phyloP scores from a whole-genome alignment of 2,329 filamentous ascomycete species.

The Fusarium anguioides region DNA sequence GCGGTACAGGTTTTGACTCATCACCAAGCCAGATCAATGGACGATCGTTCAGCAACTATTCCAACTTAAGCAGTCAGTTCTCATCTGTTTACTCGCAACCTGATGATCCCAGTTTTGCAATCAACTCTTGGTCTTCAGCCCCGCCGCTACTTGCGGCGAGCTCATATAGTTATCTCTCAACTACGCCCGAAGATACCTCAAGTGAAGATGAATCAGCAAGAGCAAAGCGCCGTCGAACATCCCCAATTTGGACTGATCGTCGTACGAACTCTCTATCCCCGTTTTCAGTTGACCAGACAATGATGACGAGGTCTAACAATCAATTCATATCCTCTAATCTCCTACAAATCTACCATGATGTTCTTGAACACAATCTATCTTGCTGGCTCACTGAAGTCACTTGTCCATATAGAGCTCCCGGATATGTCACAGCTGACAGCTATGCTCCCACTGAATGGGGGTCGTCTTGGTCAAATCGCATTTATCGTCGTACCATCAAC shows the following conservation, averaged over 20 bases:
- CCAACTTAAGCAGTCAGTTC: not conserved
- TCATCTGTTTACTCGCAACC: constrained; percentile 3
- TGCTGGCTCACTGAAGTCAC: constrained; percentile 44
- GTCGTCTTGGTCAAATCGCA: constrained; percentile 41
- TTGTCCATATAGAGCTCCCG: constrained; percentile 39
- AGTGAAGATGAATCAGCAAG: constrained; percentile 1
- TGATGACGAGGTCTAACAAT: constrained; percentile 42
- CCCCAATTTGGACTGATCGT: constrained; percentile 17
- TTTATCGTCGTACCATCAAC: constrained; percentile 40
- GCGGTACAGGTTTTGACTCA: not conserved
- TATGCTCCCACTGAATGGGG: constrained; percentile 38
- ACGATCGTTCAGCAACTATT: not conserved
- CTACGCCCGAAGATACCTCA: not conserved
- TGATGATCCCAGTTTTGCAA: not conserved
- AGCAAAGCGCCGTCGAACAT: constrained; percentile 31
- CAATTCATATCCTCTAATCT: constrained; percentile 41
- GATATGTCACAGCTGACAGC: constrained; percentile 1
- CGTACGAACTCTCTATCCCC: constrained; percentile 32
- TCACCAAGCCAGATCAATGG: constrained; percentile 2
- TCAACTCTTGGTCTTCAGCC: constrained; percentile 2
- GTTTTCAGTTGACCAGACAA: constrained; percentile 39
- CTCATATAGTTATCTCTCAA: not conserved
- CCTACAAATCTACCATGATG: constrained; percentile 42
- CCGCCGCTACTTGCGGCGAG: not conserved
- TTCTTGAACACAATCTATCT: constrained; percentile 42